A percentile compares a stretch with the other conserved stretches of the same genome.
Conservation (phyloP, 208 protist species). For the Leishmania aethiopica region DNA sequence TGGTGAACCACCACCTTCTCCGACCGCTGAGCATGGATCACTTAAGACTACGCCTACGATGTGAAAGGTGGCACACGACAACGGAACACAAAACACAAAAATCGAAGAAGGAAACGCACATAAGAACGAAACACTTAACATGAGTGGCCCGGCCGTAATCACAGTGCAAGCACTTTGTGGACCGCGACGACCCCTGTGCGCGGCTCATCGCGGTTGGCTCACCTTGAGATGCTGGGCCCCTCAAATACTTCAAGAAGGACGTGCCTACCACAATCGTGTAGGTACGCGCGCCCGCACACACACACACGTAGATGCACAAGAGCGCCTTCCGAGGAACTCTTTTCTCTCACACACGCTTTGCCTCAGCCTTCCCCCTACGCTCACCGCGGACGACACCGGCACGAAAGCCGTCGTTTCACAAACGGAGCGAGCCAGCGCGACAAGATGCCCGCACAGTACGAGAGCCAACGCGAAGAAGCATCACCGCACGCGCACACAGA, state of each 20-base stretch:
- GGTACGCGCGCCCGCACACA: neutral
- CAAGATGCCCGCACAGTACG: neutral
- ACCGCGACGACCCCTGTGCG: neutral
- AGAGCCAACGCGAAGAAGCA: too few relatives aligned
- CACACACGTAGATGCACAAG: slow-evolving; percentile 3
- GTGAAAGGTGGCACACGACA: neutral
- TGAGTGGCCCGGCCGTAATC: neutral
- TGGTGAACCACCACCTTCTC: neutral
- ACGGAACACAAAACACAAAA: neutral
- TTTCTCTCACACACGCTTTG: neutral
- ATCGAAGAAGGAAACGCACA: neutral
- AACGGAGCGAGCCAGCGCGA: neutral
- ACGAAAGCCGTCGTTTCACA: neutral
- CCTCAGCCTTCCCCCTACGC: neutral
- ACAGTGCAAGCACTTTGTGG: neutral
- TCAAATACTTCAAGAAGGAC: neutral
- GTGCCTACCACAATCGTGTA: neutral
- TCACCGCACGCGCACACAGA: neutral
- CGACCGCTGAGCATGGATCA: neutral
- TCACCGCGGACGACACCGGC: neutral
- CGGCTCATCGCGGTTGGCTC: neutral
- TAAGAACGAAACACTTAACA: neutral
- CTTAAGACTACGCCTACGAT: neutral
- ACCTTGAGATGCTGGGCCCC: neutral
- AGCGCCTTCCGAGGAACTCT: neutral